Evolutionary conservation across 2,329 filamentous ascomycete species (phyloP), one percentile per base, ranked within the genome.

Genomic region (Penicillium sumatraense): DNA sequence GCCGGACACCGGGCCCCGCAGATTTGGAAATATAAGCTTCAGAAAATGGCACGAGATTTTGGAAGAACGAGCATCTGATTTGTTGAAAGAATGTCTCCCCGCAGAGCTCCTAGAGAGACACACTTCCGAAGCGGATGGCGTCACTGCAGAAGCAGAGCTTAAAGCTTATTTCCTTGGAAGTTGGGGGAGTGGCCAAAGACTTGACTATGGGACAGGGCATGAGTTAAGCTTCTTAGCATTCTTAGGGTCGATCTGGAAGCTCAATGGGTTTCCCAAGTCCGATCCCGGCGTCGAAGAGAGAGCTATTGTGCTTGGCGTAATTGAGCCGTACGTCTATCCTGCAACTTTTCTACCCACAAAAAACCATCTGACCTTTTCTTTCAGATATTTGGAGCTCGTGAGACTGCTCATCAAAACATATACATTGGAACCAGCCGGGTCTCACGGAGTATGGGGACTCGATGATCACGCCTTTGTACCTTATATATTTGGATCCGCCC

Each of bases 391-490:
- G n/a, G 78, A 80, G 27, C 87, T 98, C 2, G 81, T 96, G 42
- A 88, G 95, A 35, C 86, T 84, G 38, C 81, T 99, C 9, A 97
- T 99, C 65, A 80, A 91, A 48, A 93, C 88, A 2, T 99, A 98
- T 72, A 97, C 88, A 0, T 84, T 99, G 18, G 95, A 99, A 70
- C 95, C 95, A 3, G 95, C 95, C 5, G 95, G 95, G 2, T 96
- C 93, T 1, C 95, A 98, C 70, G 95, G 95, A 3, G 95, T 99
- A 18, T 99, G 95, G 95, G 95, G 95, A 18, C 82, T 99, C n/a
- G 95, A 99, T 71, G 95, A 99, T 72, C 93, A 99, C 75, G 93
- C 87, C 8, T 98, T 99, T 72, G 75, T 95, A 23, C 90, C 95
- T 0, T 99, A 98, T 73, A 91, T 99, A 53, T 93, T 98, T 61